Conservation (phyloP, 306 rosid genomes). For the Adenanthera pavonina region DNA sequence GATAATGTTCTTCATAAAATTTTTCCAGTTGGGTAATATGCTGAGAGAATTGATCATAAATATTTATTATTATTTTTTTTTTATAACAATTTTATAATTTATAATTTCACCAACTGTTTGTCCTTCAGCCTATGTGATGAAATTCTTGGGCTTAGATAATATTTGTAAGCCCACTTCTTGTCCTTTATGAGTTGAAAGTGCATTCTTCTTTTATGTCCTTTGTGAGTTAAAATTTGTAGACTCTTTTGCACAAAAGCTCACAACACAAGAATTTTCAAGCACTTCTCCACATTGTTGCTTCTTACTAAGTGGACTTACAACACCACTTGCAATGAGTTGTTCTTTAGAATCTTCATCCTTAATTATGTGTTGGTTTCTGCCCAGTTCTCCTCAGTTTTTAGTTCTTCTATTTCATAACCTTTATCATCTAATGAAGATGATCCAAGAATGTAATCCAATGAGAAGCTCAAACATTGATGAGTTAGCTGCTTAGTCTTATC, state of each 20-base stretch:
- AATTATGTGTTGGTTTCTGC: conserved; percentile 72
- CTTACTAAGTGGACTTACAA: conserved; percentile 42
- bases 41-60: too few species aligned
- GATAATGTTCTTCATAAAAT: too few species aligned
- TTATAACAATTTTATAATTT: too few species aligned
- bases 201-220: too few species aligned
- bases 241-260: conserved; percentile 49
- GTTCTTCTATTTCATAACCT: conserved; percentile 49
- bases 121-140: too few species aligned
- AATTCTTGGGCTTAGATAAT: too few species aligned
- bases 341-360: conserved; percentile 72
- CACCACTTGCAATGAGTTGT: conserved; percentile 52
- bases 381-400: conserved; percentile 61
- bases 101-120: too few species aligned
- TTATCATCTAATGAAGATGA: conserved; percentile 36
- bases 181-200: too few species aligned
- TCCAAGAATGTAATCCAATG: conserved; percentile 26
- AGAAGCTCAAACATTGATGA: conserved; percentile 42
- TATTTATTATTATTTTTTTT: too few species aligned
- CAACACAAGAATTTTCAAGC: conserved; percentile 49
- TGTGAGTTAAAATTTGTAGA: conserved; percentile 29
- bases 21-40: too few species aligned
- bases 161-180: too few species aligned
- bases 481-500: conserved; percentile 42
- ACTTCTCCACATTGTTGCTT: conserved; percentile 48